phyloP scores from a whole-genome alignment of 306 rosid genomes.

The Glycine soja region DNA sequence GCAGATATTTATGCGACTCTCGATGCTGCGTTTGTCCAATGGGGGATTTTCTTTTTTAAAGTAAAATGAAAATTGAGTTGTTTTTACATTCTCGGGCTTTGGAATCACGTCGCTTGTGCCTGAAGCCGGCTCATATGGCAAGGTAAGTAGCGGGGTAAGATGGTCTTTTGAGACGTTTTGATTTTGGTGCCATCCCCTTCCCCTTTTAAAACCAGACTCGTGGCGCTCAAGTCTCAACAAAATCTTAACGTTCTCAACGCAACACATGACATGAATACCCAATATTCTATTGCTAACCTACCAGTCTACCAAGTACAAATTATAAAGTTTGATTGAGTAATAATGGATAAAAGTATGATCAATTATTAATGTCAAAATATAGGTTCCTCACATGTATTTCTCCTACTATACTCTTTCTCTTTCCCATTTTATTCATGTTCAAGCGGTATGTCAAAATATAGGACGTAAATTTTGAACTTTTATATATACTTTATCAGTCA shows the following conservation, averaged over 20 bases:
- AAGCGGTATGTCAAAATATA: too few species aligned
- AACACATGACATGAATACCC: neutral
- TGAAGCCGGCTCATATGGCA: slow-evolving; percentile 21
- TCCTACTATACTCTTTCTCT: too few species aligned
- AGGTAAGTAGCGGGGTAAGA: slow-evolving; percentile 6
- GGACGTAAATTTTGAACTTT: too few species aligned
- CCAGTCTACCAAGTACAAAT: neutral
- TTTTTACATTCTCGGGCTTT: slow-evolving; percentile 18
- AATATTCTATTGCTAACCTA: neutral
- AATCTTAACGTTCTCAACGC: neutral
- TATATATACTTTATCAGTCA: too few species aligned
- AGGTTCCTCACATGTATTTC: too few species aligned
- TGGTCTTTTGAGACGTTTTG: slow-evolving; percentile 17
- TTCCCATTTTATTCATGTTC: too few species aligned
- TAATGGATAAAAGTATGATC: too few species aligned
- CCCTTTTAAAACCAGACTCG: slow-evolving; percentile 1
- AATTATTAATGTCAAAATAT: too few species aligned
- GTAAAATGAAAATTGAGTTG: neutral
- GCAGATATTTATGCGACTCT: neutral
- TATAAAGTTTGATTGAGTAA: too few species aligned
- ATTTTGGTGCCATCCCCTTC: slow-evolving; percentile 23
- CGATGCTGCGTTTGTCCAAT: slow-evolving; percentile 38
- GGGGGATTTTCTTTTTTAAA: neutral
- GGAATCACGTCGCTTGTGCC: slow-evolving; percentile 6
- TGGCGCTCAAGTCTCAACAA: neutral